Percentiles rank a stretch among this genome's conserved stretches.
These are phyloP conservation scores for Saccharomyces hybrid DNA, from an alignment of 1,139 yeast genomes.

Conservation along the genomic window DNA sequence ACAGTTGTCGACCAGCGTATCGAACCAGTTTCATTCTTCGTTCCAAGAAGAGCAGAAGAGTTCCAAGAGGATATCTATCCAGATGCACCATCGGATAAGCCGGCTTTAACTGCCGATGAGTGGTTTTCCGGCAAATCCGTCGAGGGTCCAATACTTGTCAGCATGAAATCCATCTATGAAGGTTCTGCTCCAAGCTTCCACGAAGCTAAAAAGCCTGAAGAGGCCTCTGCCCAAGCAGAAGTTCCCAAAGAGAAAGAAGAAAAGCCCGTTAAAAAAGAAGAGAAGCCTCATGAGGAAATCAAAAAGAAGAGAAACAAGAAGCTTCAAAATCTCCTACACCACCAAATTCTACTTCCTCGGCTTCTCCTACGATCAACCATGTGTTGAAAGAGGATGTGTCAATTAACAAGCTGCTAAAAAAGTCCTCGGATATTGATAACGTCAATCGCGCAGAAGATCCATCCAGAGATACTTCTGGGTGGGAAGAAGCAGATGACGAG, in stretches of 20 bases:
- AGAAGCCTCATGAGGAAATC: constrained; percentile 11
- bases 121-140: constrained; percentile 73
- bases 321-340: constrained; percentile 10
- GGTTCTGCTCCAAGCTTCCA: constrained; percentile 49
- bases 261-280: constrained; percentile 12
- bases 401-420: constrained; percentile 44
- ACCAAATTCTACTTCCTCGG: constrained; percentile 4
- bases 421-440: constrained; percentile 42
- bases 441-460: constrained; percentile 35
- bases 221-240: constrained; percentile 28
- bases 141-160: constrained; percentile 73
- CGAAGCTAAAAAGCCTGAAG: constrained; percentile 33
- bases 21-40: constrained; percentile 86
- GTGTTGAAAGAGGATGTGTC: constrained; percentile 39
- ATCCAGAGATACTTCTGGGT: constrained; percentile 29
- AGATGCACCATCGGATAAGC: constrained; percentile 71
- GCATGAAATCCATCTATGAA: constrained; percentile 70
- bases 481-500: constrained; percentile 35
- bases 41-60: constrained; percentile 87
- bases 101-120: constrained; percentile 73
- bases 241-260: constrained; percentile 28
- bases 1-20: constrained; percentile 73
- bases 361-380: constrained; percentile 36
- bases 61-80: constrained; percentile 92
- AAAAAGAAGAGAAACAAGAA: constrained; percentile 18